Percentiles rank a stretch among this genome's conserved stretches.
Evolutionary conservation across 139 green algal genomes (phyloP).

Genomic region (Eudorina sp.): DNA sequence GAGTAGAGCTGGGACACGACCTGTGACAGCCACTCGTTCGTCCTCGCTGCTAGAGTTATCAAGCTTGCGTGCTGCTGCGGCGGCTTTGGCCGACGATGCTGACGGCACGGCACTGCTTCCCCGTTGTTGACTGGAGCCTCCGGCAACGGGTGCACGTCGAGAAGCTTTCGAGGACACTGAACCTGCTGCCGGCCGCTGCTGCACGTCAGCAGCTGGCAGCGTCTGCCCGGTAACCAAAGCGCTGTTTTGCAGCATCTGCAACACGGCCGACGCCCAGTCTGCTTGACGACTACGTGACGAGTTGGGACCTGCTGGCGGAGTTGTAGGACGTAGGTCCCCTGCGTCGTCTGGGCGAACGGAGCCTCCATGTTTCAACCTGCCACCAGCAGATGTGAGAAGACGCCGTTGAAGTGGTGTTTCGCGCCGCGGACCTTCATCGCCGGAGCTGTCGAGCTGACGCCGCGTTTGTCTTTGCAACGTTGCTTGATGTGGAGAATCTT

Average conservation of each 20-base stretch:
- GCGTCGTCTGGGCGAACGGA: neutral
- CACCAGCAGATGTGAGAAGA: neutral
- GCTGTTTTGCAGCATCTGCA: neutral
- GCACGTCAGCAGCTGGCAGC: neutral
- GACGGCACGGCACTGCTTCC: neutral
- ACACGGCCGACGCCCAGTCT: neutral
- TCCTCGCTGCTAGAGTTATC: neutral
- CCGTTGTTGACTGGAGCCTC: neutral
- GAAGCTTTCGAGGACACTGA: neutral
- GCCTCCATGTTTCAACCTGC: neutral
- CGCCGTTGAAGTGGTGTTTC: neutral
- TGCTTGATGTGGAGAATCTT: neutral
- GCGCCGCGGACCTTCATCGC: neutral
- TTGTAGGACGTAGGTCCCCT: slow-evolving; percentile 29
- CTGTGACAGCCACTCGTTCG: neutral
- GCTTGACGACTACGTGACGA: neutral
- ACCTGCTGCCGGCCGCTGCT: neutral
- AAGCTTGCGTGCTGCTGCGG: neutral
- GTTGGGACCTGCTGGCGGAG: neutral
- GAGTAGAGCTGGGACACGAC: neutral
- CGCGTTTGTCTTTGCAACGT: neutral
- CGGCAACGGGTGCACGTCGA: neutral
- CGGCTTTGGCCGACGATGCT: neutral
- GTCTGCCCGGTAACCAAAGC: neutral
- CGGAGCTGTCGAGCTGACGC: slow-evolving; percentile 9